These are phyloP conservation scores for Ganoderma sp. DNA, from an alignment of 1,284 basidiomycete genomes.

Conservation along the genomic window DNA sequence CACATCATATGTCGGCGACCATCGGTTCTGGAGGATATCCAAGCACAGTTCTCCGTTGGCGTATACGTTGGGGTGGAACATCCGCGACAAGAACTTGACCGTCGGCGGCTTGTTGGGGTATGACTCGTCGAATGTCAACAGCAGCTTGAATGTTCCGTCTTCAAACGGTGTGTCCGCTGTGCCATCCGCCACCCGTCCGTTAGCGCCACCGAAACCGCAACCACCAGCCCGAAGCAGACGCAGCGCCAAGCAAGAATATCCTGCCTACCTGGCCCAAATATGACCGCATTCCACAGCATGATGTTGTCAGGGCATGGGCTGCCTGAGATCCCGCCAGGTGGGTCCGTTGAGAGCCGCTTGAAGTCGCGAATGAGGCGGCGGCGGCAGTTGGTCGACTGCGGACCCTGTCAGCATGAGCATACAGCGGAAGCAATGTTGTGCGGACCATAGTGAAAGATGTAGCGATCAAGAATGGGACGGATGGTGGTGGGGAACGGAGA, in stretches of 20 bases:
- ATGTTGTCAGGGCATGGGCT: constrained; percentile 98
- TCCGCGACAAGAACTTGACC: constrained; percentile 95
- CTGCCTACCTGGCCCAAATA: constrained; percentile 90
- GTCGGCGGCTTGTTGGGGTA: constrained; percentile 98
- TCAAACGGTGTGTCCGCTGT: constrained; percentile 97
- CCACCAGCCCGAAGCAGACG: not conserved
- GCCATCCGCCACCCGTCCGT: not conserved
- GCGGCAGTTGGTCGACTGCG: constrained; percentile 86
- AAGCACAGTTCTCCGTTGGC: constrained; percentile 97
- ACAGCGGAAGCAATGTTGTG: not conserved
- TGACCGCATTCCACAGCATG: constrained; percentile 99
- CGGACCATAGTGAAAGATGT: not conserved
- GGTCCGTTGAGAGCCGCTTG: constrained; percentile 92
- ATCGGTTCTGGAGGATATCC: constrained; percentile 97
- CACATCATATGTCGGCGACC: constrained; percentile 98
- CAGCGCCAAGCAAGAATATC: not conserved
- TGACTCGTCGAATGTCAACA: constrained; percentile 95
- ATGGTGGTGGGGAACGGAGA: not conserved
- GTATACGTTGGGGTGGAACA: constrained; percentile 99
- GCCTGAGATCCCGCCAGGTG: constrained; percentile 94
- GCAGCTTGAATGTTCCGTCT: constrained; percentile 97
- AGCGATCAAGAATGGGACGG: not conserved
- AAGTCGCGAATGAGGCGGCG: constrained; percentile 95
- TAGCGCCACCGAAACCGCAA: constrained; percentile 5
- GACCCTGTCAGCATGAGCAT: not conserved